Conservation (phyloP, 805 yeast genomes). For the Kurtzmaniella fragi region DNA sequence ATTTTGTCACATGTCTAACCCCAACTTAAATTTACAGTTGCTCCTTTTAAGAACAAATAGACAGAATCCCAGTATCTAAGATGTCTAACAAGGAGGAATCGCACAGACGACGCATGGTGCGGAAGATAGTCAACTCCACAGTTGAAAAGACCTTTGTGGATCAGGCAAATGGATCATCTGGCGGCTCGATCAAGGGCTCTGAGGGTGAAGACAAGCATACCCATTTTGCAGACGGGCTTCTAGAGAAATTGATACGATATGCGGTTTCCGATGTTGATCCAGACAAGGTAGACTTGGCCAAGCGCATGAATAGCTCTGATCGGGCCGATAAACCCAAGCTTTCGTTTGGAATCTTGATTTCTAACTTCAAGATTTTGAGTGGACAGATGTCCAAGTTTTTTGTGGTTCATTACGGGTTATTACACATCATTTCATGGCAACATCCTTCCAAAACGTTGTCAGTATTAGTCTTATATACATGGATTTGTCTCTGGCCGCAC, state of each 20-base stretch:
- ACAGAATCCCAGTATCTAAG: constrained; percentile 21
- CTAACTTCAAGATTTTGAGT: constrained; percentile 56
- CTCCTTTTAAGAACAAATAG: constrained; percentile 16
- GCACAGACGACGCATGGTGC: no score
- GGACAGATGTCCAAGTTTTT: constrained; percentile 53
- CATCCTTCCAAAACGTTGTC: constrained; percentile 66
- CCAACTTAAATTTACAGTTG: no score
- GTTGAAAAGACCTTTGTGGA: no score
- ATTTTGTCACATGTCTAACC: no score
- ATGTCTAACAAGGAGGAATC: constrained; percentile 23
- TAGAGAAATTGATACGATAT: constrained; percentile 49
- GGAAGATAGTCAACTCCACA: no score
- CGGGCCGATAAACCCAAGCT: constrained; percentile 45
- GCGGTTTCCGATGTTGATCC: constrained; percentile 46
- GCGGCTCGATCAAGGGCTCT: constrained; percentile 3
- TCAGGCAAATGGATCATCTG: no score
- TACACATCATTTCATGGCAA: constrained; percentile 69
- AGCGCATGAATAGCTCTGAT: constrained; percentile 40
- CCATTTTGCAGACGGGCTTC: constrained; percentile 55
- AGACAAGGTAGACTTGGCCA: constrained; percentile 40
- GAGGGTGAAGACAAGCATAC: constrained; percentile 6
- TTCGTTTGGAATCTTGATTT: constrained; percentile 51
- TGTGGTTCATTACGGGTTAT: constrained; percentile 54
- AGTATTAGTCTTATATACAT: constrained; percentile 53
- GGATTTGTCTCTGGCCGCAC: constrained; percentile 68